A percentile compares a stretch with the other conserved stretches of the same genome.
Evolutionary conservation across 2,329 filamentous ascomycete genomes (phyloP).

Genomic region (Trichoderma breve): DNA sequence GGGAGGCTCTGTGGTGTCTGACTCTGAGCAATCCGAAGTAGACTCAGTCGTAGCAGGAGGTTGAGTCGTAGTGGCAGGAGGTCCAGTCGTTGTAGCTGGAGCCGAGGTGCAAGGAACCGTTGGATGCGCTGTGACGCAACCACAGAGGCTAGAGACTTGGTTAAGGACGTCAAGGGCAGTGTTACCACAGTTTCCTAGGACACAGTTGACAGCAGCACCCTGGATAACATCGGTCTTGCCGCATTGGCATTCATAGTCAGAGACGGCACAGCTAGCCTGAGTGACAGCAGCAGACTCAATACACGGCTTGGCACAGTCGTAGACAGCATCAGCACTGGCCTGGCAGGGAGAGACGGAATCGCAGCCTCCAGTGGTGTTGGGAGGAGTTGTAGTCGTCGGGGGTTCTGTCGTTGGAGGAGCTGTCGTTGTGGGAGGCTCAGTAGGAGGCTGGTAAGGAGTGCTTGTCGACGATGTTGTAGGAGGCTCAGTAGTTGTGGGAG

Average conservation of each 20-base stretch:
- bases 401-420: background rate
- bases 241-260: constrained; percentile 25
- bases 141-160: constrained; percentile 24
- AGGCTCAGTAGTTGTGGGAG: background rate
- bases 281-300: constrained; percentile 22
- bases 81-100: background rate
- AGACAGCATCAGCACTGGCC: constrained; percentile 19
- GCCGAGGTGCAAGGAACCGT: constrained; percentile 23
- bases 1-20: background rate
- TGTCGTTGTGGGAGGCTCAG: background rate
- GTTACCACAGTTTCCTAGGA: constrained; percentile 22
- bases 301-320: constrained; percentile 22
- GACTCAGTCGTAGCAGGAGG: background rate
- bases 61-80: background rate
- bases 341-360: constrained; percentile 14
- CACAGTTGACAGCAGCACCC: constrained; percentile 20
- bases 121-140: constrained; percentile 24
- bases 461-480: background rate
- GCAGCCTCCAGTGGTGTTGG: background rate
- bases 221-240: constrained; percentile 22
- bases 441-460: background rate
- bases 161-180: constrained; percentile 19
- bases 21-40: background rate
- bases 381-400: background rate
- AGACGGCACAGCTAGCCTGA: constrained; percentile 16